These are phyloP conservation scores for Kurtzmaniella fragi DNA, from an alignment of 805 yeast genomes.

Conservation along the genomic window DNA sequence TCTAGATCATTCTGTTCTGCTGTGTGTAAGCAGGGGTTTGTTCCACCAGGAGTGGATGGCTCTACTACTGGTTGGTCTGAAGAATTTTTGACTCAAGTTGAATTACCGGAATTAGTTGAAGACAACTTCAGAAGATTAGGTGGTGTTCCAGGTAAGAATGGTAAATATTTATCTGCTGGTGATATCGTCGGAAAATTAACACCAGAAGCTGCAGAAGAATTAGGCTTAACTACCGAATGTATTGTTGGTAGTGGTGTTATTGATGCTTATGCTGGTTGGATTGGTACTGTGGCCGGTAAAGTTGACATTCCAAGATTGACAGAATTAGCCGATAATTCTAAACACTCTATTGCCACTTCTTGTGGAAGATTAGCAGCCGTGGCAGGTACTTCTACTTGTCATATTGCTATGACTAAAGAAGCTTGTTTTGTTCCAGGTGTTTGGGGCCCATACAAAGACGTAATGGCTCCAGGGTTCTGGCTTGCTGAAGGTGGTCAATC, in stretches of 20 bases:
- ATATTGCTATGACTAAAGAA: constrained; percentile 77
- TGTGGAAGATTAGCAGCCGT: constrained; percentile 93
- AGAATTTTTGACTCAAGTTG: constrained; percentile 65
- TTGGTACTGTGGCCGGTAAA: constrained; percentile 94
- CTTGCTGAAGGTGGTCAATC: constrained; percentile 99
- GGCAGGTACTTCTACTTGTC: constrained; percentile 98
- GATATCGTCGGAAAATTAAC: constrained; percentile 76
- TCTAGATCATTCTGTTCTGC: constrained; percentile 86
- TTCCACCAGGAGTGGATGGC: constrained; percentile 88
- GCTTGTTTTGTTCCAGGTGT: constrained; percentile 93
- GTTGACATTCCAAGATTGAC: constrained; percentile 57
- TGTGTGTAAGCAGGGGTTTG: constrained; percentile 93
- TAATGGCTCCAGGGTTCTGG: constrained; percentile 87
- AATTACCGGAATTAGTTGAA: constrained; percentile 70
- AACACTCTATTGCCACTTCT: constrained; percentile 49
- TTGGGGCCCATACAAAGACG: constrained; percentile 98
- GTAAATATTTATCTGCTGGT: constrained; percentile 80
- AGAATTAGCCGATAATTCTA: constrained; percentile 41
- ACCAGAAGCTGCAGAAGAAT: constrained; percentile 63
- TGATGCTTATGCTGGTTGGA: constrained; percentile 98
- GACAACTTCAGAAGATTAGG: constrained; percentile 78
- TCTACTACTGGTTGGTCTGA: constrained; percentile 85
- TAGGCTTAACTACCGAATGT: constrained; percentile 77
- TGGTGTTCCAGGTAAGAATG: constrained; percentile 72
- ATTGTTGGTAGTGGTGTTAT: constrained; percentile 94